These are phyloP conservation scores for Sedum album DNA, from an alignment of 164 flowering plant species.

Conservation along the genomic window DNA sequence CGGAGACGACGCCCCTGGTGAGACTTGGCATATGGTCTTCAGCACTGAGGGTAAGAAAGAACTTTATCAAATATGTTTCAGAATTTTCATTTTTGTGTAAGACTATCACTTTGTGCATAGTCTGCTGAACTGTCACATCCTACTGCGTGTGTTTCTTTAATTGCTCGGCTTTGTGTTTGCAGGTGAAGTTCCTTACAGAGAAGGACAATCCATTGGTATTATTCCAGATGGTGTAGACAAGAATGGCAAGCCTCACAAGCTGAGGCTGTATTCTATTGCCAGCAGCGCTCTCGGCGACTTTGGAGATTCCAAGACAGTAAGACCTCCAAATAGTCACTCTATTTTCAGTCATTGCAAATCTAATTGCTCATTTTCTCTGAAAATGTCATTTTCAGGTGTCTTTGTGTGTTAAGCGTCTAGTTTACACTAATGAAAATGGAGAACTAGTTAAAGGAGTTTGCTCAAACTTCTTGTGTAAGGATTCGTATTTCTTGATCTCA, in stretches of 20 bases:
- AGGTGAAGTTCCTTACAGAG: constrained; percentile 92
- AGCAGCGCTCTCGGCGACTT: constrained; percentile 99
- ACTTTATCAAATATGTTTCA: background rate
- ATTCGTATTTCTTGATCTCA: background rate
- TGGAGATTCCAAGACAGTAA: constrained; percentile 96
- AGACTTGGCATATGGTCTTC: constrained; percentile 99
- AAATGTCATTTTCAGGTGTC: constrained; percentile 52
- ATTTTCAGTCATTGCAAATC: background rate
- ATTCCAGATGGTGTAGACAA: constrained; percentile 84
- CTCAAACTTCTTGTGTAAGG: constrained; percentile 92
- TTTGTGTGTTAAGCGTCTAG: constrained; percentile 82
- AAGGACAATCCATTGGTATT: constrained; percentile 96
- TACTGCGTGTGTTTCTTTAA: background rate
- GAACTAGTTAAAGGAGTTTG: constrained; percentile 94
- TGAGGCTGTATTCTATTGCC: constrained; percentile 93
- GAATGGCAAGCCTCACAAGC: constrained; percentile 95
- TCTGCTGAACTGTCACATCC: background rate
- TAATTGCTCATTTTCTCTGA: background rate
- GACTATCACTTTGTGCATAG: background rate
- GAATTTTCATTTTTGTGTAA: too few relatives aligned
- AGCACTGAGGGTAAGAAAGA: constrained; percentile 68
- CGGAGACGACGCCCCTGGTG: constrained; percentile 98
- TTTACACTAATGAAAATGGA: constrained; percentile 88
- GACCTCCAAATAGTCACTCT: constrained; percentile 12
- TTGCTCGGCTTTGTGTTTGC: constrained; percentile 9